A percentile compares a stretch with the other conserved stretches of the same genome.
Evolutionary conservation across 2,329 filamentous ascomycete genomes (phyloP).

Genomic region (Colletotrichum sp.): DNA sequence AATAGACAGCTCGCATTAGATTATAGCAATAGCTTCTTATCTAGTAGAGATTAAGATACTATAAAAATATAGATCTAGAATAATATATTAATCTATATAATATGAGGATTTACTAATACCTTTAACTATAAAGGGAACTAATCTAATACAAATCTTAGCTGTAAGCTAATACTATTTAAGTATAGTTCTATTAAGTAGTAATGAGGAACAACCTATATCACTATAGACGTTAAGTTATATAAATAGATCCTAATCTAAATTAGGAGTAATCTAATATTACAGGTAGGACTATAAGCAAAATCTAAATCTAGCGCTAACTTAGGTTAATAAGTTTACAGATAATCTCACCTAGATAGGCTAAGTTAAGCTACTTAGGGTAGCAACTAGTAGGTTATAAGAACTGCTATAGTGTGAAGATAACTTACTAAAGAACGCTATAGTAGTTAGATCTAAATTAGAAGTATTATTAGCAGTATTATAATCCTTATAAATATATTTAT

Average conservation of each 20-base stretch:
- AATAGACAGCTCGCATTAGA: not conserved
- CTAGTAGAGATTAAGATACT: not conserved
- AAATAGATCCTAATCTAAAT: not conserved
- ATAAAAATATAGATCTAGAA: not conserved
- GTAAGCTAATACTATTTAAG: not conserved
- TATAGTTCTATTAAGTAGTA: not conserved
- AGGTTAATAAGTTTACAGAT: not conserved
- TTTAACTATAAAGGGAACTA: not conserved
- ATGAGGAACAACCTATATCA: not conserved
- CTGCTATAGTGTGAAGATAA: no score
- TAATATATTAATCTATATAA: not conserved
- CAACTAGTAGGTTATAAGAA: no score
- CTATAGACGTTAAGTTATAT: not conserved
- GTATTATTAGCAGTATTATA: no score
- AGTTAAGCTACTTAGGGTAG: fast-evolving
- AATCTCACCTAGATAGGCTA: not conserved
- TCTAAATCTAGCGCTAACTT: not conserved
- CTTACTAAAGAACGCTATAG: no score
- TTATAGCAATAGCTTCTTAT: not conserved
- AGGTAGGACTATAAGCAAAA: not conserved
- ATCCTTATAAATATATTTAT: no score
- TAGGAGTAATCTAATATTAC: not conserved
- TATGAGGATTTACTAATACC: not conserved
- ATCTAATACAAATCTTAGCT: not conserved
- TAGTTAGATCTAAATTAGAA: no score